Conservation (phyloP, 306 rosid species). For the Casuarina glauca region DNA sequence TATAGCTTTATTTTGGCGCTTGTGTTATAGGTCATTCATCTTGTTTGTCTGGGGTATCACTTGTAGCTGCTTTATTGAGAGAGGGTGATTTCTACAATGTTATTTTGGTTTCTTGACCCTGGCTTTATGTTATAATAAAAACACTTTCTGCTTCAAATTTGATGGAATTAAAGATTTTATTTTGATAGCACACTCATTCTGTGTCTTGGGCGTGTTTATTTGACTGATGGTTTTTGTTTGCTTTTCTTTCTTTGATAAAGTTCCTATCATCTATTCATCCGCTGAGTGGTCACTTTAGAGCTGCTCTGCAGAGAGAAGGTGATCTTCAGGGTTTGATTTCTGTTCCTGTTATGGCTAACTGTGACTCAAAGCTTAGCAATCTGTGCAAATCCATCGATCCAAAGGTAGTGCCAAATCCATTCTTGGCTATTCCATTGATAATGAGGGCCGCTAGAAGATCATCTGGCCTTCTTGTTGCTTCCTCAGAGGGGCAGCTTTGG, state of each 20-base stretch:
- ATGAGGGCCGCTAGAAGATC: conserved; percentile 55
- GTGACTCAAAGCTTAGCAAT: conserved; percentile 56
- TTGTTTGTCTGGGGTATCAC: background rate
- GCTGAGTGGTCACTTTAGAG: conserved; percentile 82
- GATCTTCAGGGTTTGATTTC: conserved; percentile 63
- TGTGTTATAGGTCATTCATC: background rate
- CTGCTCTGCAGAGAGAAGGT: conserved; percentile 65
- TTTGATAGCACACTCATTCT: background rate
- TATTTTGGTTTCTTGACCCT: conserved; percentile 1
- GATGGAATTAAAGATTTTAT: background rate
- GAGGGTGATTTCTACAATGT: background rate
- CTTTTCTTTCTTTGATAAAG: conserved; percentile 49
- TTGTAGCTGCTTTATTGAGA: background rate
- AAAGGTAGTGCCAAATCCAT: conserved; percentile 72
- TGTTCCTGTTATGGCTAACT: conserved; percentile 57
- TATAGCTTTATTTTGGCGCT: background rate
- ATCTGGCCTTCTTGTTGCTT: conserved; percentile 41
- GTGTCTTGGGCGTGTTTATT: conserved; percentile 1
- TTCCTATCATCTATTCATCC: conserved; percentile 73
- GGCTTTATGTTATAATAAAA: background rate
- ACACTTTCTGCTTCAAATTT: background rate
- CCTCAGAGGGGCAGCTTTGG: conserved; percentile 60
- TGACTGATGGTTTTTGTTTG: conserved; percentile 25
- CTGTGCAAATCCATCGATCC: conserved; percentile 70
- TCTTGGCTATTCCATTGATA: conserved; percentile 51